Conservation (phyloP, 2,329 filamentous ascomycete species). For the Zymoseptoria ardabiliae region DNA sequence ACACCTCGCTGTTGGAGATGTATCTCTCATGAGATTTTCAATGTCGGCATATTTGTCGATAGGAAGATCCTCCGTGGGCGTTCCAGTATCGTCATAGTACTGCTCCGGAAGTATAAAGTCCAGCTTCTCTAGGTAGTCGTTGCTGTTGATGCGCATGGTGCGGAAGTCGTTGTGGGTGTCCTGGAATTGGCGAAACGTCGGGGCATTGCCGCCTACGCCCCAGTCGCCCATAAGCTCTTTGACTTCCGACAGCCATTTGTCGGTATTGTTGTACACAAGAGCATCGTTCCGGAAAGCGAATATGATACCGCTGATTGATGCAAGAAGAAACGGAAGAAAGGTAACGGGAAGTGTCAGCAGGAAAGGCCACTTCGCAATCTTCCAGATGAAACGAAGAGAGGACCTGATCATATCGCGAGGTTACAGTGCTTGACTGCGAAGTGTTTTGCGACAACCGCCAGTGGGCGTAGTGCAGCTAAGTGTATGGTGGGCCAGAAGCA, state of each 20-base stretch:
- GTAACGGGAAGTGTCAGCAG: slow-evolving; percentile 12
- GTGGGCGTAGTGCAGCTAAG: no score
- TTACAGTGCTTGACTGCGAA: no score
- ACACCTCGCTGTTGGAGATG: background rate
- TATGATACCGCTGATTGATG: slow-evolving; percentile 4
- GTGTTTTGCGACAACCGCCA: no score
- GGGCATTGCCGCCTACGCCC: slow-evolving; percentile 9
- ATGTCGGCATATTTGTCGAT: slow-evolving; percentile 12
- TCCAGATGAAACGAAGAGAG: background rate
- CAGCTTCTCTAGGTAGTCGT: slow-evolving; percentile 11
- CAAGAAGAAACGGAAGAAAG: slow-evolving; percentile 7
- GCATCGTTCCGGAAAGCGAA: slow-evolving; percentile 7
- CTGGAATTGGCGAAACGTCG: slow-evolving; percentile 12
- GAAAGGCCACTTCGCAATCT: slow-evolving; percentile 7
- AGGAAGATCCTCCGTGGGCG: background rate
- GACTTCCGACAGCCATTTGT: slow-evolving; percentile 10
- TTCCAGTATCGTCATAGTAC: slow-evolving; percentile 1
- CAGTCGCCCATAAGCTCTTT: slow-evolving; percentile 9
- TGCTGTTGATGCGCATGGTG: slow-evolving; percentile 12
- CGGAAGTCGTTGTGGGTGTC: slow-evolving; percentile 14
- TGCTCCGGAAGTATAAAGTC: slow-evolving; percentile 11
- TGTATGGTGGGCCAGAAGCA: no score
- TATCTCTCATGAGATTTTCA: slow-evolving; percentile 9
- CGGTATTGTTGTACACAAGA: slow-evolving; percentile 6
- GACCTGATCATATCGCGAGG: background rate